Conservation (phyloP, 495 filamentous ascomycete species). For the Lophiotrema nucula region DNA sequence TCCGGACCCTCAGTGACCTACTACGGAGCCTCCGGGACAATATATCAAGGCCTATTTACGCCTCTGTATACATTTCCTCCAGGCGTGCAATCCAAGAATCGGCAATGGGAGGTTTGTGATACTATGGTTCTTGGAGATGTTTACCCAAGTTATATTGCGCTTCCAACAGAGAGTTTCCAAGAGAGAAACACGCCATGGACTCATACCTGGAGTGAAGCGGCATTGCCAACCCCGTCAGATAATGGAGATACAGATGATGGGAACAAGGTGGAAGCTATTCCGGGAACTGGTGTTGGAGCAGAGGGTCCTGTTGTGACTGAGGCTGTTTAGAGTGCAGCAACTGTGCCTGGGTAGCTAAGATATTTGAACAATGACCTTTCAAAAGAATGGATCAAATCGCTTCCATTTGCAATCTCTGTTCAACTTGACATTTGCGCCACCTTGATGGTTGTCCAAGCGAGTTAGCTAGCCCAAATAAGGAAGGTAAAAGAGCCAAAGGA, state of each 20-base stretch:
- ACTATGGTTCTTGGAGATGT: background rate
- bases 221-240: too few relatives aligned
- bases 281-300: background rate
- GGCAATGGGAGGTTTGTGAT: background rate
- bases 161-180: constrained; percentile 3
- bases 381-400: background rate
- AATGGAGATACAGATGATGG: background rate
- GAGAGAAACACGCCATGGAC: constrained; percentile 1
- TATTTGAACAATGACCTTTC: background rate
- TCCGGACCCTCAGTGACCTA: background rate
- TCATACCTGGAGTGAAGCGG: background rate
- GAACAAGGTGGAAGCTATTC: background rate
- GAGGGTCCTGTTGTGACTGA: background rate
- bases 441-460: background rate
- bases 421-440: constrained; percentile 21
- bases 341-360: background rate
- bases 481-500: too few relatives aligned
- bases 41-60: background rate
- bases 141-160: background rate
- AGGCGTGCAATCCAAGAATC: background rate
- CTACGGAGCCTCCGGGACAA: background rate
- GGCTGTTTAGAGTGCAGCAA: too few relatives aligned
- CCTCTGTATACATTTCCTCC: background rate
- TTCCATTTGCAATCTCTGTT: constrained; percentile 27
- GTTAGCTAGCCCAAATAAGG: too few relatives aligned